Base-by-base conservation (phyloP, 805 yeast species). In the Huiozyma sinensis region DNA sequence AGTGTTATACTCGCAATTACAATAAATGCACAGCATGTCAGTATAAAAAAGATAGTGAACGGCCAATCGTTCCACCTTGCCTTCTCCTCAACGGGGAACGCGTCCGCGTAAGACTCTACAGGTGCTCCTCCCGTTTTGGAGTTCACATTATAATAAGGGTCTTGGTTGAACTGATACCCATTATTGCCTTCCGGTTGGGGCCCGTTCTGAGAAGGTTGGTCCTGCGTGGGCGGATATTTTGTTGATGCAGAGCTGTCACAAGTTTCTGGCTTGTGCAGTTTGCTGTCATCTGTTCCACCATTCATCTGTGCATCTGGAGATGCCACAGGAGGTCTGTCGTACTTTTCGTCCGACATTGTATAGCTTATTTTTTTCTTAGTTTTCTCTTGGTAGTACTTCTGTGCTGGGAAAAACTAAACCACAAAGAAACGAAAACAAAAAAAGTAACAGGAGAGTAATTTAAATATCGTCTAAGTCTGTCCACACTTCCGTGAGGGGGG, bases 51-150 rank as follows among this genome's bases (percentile, higher is more conserved):
- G 7, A 82, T 49, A 0, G 84, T 72, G 57, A 83, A 82, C 0
- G 81, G 76, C 73, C 80, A 73, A 61, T 87, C 95, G 55, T 87
- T 79, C 64, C 70, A 76, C 46, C 66, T 73, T 1, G 88, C 87
- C 53, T 70, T 71, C 31, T 71, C 73, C 12, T 56, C 60, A 1
- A 51, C 47, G 48, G 78, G 75, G 62, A 87, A 87, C 1, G 81
- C 74, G 40, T 84, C 78, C 31, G 79, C 84, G 57, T 79, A 86
- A 5, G 71, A 66, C 2, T 70, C 73, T 44, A 67, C 61, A 4
- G 70, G 65, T 2, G 67, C 62, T 8, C 69, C 65, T 6, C 58
- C 51, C 4, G 53, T 57, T 44, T 63, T 58, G 7, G 65, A 59
- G n/a, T 50, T 46, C 35, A 56, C 41, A 41, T 60, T 50, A 42